These are phyloP conservation scores for Hanseniaspora osmophila DNA, from an alignment of 805 yeast genomes.

Conservation along the genomic window DNA sequence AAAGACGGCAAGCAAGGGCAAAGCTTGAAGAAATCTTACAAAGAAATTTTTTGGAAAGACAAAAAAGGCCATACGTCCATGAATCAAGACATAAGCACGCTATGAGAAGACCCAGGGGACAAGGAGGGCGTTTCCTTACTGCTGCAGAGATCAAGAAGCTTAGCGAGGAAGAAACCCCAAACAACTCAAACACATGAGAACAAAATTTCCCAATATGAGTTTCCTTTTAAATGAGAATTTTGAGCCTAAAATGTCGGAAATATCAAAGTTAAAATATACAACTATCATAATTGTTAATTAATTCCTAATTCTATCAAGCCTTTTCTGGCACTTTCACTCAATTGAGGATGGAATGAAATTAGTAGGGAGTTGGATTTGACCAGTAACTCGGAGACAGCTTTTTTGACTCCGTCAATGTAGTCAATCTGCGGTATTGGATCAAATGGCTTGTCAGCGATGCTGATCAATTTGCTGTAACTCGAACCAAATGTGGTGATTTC, in stretches of 20 bases:
- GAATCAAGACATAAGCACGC: conserved; percentile 98
- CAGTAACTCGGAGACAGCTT: conserved; percentile 12
- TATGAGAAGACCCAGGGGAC: conserved; percentile 97
- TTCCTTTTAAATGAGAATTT: too few species aligned
- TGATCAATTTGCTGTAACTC: conserved; percentile 57
- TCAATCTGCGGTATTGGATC: conserved; percentile 56
- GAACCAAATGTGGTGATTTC: conserved; percentile 80
- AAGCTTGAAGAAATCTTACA: conserved; percentile 61
- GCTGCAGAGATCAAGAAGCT: conserved; percentile 68
- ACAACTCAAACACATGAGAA: conserved; percentile 1
- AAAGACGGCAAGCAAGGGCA: conserved; percentile 87
- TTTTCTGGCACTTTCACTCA: conserved; percentile 14
- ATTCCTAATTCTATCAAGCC: conserved; percentile 15
- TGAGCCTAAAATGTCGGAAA: neutral
- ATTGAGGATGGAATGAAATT: conserved; percentile 15
- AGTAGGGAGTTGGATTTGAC: conserved; percentile 13
- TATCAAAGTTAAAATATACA: neutral
- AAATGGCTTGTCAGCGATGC: conserved; percentile 42
- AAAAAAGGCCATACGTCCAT: conserved; percentile 85
- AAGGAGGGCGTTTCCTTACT: conserved; percentile 92
- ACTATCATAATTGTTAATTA: too few species aligned
- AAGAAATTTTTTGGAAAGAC: conserved; percentile 31
- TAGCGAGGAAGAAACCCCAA: conserved; percentile 23
- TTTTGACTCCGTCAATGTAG: conserved; percentile 15
- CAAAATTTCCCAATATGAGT: too few species aligned